These are phyloP conservation scores for Nannizziopsis arthrosporioides DNA, from an alignment of 2,329 filamentous ascomycete species.

Conservation along the genomic window DNA sequence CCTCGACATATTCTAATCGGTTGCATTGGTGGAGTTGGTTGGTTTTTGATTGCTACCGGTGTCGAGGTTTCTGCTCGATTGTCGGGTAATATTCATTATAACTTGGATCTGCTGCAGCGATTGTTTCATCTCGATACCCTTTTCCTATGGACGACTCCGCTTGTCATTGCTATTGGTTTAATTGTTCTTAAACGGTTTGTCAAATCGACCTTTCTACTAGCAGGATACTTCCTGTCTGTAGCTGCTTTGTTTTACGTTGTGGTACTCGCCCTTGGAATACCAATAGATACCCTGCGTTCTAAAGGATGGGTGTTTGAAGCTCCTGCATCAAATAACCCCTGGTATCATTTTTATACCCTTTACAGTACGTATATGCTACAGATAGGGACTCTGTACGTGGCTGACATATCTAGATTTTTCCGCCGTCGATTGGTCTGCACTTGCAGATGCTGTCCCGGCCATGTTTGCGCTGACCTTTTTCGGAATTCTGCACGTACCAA, in stretches of 20 bases:
- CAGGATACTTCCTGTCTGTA: slow-evolving; percentile 74
- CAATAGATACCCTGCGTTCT: slow-evolving; percentile 54
- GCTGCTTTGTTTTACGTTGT: slow-evolving; percentile 46
- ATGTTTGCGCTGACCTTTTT: slow-evolving; percentile 98
- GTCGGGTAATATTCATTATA: slow-evolving; percentile 72
- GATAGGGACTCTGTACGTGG: slow-evolving; percentile 6
- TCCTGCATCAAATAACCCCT: slow-evolving; percentile 73
- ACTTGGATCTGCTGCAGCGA: slow-evolving; percentile 61
- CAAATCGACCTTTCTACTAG: slow-evolving; percentile 73
- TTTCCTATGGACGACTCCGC: slow-evolving; percentile 69
- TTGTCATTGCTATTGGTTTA: slow-evolving; percentile 62
- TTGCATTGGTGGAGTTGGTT: slow-evolving; percentile 93
- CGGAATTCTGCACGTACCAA: slow-evolving; percentile 89
- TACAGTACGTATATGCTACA: slow-evolving; percentile 56
- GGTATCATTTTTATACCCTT: slow-evolving; percentile 95
- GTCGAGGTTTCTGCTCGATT: slow-evolving; percentile 87
- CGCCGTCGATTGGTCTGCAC: slow-evolving; percentile 68
- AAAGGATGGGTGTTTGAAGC: slow-evolving; percentile 86
- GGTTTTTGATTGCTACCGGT: slow-evolving; percentile 83
- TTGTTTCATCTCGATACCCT: slow-evolving; percentile 64
- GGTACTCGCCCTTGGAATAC: slow-evolving; percentile 46
- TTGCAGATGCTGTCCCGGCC: slow-evolving; percentile 74
- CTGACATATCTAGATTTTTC: slow-evolving; percentile 52
- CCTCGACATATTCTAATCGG: slow-evolving; percentile 92
- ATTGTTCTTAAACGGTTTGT: slow-evolving; percentile 65